phyloP scores from a whole-genome alignment of 176 grass and related monocot genomes.

The Musa beccarii region DNA sequence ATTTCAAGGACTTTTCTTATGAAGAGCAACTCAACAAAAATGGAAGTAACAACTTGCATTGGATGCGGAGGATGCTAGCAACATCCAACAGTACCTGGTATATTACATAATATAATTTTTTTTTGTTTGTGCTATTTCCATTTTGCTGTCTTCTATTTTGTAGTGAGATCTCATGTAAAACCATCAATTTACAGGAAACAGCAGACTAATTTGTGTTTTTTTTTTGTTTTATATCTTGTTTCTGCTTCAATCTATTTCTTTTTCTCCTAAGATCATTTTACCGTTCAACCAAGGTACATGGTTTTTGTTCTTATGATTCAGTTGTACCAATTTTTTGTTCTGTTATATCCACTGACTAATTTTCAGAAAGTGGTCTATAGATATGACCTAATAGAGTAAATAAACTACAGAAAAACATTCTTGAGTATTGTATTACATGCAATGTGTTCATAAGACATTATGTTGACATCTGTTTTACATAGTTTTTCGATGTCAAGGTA shows the following conservation, averaged over 20 bases:
- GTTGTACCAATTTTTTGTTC: too few relatives aligned
- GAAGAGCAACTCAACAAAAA: constrained; percentile 27
- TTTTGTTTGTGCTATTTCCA: background rate
- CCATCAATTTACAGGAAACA: background rate
- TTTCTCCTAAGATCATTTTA: too few relatives aligned
- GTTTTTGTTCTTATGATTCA: too few relatives aligned
- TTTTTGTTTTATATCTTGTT: background rate
- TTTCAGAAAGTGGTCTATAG: too few relatives aligned
- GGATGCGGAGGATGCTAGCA: constrained; percentile 28
- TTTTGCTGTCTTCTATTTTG: background rate
- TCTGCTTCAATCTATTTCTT: background rate
- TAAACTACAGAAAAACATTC: too few relatives aligned
- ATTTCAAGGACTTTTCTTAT: constrained; percentile 33
- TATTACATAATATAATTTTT: background rate
- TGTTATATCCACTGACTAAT: too few relatives aligned
- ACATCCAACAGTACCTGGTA: constrained; percentile 32
- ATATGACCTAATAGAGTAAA: too few relatives aligned
- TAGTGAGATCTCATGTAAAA: background rate
- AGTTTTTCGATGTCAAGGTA: too few relatives aligned
- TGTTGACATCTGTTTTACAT: too few relatives aligned
- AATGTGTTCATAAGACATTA: too few relatives aligned
- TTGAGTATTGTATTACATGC: too few relatives aligned
- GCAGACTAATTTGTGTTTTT: background rate
- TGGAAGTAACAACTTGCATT: constrained; percentile 27
- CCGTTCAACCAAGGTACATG: too few relatives aligned